Evolutionary conservation across 1,139 yeast species (phyloP), one percentile per base, ranked within the genome.

Genomic region (Nakaseomyces bracarensis): DNA sequence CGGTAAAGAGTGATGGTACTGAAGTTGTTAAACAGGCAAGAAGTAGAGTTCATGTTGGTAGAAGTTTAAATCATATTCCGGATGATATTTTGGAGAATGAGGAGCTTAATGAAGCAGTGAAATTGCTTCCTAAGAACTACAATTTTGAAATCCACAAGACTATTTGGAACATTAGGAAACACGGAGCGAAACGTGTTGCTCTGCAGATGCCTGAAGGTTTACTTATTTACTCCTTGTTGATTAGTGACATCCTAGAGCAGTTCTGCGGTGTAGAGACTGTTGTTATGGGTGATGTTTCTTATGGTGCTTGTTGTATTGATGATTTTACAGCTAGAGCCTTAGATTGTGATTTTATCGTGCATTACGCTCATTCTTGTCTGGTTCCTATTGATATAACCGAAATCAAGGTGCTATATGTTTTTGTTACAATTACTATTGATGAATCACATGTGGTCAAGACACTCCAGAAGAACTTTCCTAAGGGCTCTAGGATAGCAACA

Each of bases 261-360:
- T 89, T 91, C 55, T 87, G 96, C 58, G 66, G 68, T 5, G 91
- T 82, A 40, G 96, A 89, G 56, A 84, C 91, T 0, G 71, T 93
- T 1, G 94, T 91, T 4, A 93, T 91, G 98, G 99, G 99, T 2
- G 99, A 91, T 63, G 98, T 91, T 1, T 86, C 96, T 0, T 91
- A 91, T 57, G 99, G 99, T 26, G 99, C 99, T 0, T 91, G 99
- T 60, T 91, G 99, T 64, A 87, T 91, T 41, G 99, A 91, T 60
- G 99, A 91, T 60, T 91, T 73, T 58, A 89, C 98, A 0, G 98
- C 99, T 3, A 69, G 89, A 46, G 80, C 97, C 0, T 66, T 91
- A 36, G 95, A 84, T 43, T 93, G 98, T 64, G 99, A 91, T 60
- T 83, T 89, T 53, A 79, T 91, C 45, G 87, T 91, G 10, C 99